A percentile compares a stretch with the other conserved stretches of the same genome.
Conservation (phyloP, 2,329 filamentous ascomycete genomes). For the Alternaria conjuncta region DNA sequence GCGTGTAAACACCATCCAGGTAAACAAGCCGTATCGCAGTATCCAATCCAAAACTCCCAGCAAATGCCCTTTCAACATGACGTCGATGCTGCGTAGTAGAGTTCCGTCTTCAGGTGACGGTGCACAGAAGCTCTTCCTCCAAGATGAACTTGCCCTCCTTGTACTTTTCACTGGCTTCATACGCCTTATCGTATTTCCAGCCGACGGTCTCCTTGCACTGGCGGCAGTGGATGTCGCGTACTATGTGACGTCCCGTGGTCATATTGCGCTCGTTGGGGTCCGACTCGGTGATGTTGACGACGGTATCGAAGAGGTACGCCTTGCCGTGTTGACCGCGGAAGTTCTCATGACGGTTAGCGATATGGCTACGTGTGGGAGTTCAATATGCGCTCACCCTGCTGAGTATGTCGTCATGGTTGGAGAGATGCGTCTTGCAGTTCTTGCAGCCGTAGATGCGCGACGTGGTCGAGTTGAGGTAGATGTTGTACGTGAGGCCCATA, state of each 20-base stretch:
- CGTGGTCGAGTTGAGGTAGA: constrained; percentile 85
- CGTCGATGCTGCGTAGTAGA: neutral
- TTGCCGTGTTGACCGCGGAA: constrained; percentile 99
- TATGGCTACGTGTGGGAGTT: neutral
- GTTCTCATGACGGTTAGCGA: constrained; percentile 65
- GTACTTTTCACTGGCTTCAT: constrained; percentile 90
- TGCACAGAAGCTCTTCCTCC: constrained; percentile 86
- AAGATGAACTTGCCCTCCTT: constrained; percentile 99
- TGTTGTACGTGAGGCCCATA: constrained; percentile 92
- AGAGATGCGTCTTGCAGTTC: constrained; percentile 92
- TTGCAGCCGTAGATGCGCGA: constrained; percentile 90
- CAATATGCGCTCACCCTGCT: constrained; percentile 70
- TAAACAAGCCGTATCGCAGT: constrained; percentile 2
- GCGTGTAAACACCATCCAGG: constrained; percentile 7
- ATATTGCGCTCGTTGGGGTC: constrained; percentile 95
- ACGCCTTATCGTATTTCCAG: constrained; percentile 99
- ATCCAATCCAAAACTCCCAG: constrained; percentile 27
- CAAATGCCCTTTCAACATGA: constrained; percentile 28
- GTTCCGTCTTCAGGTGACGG: constrained; percentile 60
- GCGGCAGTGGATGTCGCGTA: constrained; percentile 89
- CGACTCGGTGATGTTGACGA: constrained; percentile 86
- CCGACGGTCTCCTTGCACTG: constrained; percentile 93
- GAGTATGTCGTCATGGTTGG: constrained; percentile 95
- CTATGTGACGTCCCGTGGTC: constrained; percentile 94
- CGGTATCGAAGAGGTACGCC: constrained; percentile 91